A percentile compares a stretch with the other conserved stretches of the same genome.
Evolutionary conservation across 345 rosid genomes (phyloP).

Genomic region (Dipteronia dyeriana): DNA sequence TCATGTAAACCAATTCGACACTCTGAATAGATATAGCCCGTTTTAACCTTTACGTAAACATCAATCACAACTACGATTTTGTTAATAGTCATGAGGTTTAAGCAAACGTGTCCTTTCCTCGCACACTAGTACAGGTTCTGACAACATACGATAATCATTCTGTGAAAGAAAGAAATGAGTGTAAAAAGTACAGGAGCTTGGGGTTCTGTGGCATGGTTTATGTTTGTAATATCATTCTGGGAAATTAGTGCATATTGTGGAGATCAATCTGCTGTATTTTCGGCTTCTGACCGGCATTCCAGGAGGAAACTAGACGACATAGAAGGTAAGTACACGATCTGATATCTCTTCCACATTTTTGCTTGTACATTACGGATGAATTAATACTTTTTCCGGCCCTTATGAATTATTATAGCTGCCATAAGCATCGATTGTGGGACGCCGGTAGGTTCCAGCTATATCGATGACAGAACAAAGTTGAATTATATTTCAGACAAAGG

Average conservation of each 20-base stretch:
- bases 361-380: not conserved
- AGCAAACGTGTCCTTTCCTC: not conserved
- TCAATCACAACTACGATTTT: no score
- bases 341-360: not conserved
- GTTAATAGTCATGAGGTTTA: no score
- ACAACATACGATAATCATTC: no score
- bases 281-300: not conserved
- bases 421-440: slow-evolving; percentile 40
- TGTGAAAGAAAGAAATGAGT: not conserved
- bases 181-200: not conserved
- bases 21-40: no score
- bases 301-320: slow-evolving; percentile 19
- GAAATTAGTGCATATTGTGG: not conserved
- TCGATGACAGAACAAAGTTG: slow-evolving; percentile 16
- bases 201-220: slow-evolving; percentile 10
- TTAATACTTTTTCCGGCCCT: not conserved
- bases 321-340: slow-evolving; percentile 1
- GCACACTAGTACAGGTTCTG: not conserved
- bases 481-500: slow-evolving; percentile 18
- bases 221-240: not conserved
- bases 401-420: slow-evolving; percentile 22
- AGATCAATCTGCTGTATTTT: not conserved
- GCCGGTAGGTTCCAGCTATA: slow-evolving; percentile 6
- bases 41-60: no score
- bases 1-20: no score